Base-by-base conservation (phyloP, 768 basidiomycete genomes). In the Rhodotorula taiwanensis region DNA sequence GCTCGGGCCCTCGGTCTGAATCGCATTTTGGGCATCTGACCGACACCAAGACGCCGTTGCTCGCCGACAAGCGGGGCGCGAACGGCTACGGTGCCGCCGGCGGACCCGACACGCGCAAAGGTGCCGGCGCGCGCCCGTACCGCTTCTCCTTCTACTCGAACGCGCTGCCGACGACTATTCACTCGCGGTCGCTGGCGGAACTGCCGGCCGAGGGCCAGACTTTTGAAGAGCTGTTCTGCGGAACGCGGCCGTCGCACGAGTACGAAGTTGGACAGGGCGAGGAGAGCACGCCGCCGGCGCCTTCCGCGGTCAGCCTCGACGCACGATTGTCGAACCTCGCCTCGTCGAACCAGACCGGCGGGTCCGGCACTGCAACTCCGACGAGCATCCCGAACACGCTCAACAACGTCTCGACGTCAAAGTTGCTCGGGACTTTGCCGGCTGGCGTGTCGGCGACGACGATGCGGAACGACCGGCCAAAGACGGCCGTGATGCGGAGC, bases 111-210 rank as follows among this genome's bases (percentile, higher is more conserved):
- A 27, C 33, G 27, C 41, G 54, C 54, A 60, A 56, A 44, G 55
- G 66, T 55, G 58, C 69, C 64, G 76, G 91, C 67, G 90, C 92
- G 72, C 80, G 91, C 72, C 94, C 93, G 14, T 98, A 97, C 74
- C 83, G 95, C 49, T 99, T 98, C 78, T 97, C 95, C 0, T 99
- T 98, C 78, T 99, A 98, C 77, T 97, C 90, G 23, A 98, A 95
- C 72, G 82, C 86, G 7, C 79, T 95, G 52, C 84, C 86, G 5
- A 87, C 91, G 0, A 97, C 95, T 2, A 97, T 99, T 52, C 94
- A 98, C 77, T 89, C 95, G 0, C 83, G 92, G 23, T 92, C 87
- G 66, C 78, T 99, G 21, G 85, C 87, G 59, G 95, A 99, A 75
- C 81, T 99, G 21, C 95, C 95, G 0, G 89, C 88, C 0, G 92